Evolutionary conservation across 331 rosid species (phyloP).

Genomic region (Saraca asoca): DNA sequence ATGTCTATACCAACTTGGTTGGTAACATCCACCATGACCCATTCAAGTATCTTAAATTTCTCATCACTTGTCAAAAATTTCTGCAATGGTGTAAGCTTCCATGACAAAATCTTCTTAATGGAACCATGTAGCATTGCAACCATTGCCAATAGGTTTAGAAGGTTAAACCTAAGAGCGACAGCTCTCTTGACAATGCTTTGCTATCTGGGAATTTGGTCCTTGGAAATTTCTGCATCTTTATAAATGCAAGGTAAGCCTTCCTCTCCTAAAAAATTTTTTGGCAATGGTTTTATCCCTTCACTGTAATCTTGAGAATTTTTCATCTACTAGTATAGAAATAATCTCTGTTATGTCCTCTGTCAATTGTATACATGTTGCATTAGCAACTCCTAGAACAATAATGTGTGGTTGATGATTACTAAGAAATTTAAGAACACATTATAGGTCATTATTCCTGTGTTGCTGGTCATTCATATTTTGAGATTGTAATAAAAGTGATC

Average conservation of each 20-base stretch:
- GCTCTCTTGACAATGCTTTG: slow-evolving; percentile 53
- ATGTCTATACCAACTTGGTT: slow-evolving; percentile 56
- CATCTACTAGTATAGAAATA: too few relatives aligned
- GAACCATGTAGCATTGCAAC: slow-evolving; percentile 51
- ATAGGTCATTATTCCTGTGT: too few relatives aligned
- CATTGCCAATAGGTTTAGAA: slow-evolving; percentile 53
- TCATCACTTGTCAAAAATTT: slow-evolving; percentile 45
- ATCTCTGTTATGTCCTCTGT: too few relatives aligned
- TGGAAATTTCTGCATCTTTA: slow-evolving; percentile 49
- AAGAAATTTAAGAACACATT: too few relatives aligned
- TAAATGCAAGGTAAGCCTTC: too few relatives aligned
- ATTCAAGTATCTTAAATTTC: slow-evolving; percentile 49
- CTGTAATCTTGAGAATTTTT: slow-evolving; percentile 28
- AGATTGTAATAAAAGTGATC: too few relatives aligned
- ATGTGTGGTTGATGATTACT: too few relatives aligned
- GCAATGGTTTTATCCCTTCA: slow-evolving; percentile 31
- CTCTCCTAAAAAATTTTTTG: slow-evolving; percentile 43
- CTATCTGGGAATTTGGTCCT: slow-evolving; percentile 43
- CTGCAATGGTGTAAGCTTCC: slow-evolving; percentile 45
- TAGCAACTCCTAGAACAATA: too few relatives aligned
- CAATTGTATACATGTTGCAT: too few relatives aligned
- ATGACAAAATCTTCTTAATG: slow-evolving; percentile 41
- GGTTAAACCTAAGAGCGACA: slow-evolving; percentile 56
- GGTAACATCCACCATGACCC: slow-evolving; percentile 51
- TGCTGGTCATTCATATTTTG: too few relatives aligned